These are phyloP conservation scores for Cajanus cajan DNA, from an alignment of 306 rosid species.

Conservation along the genomic window DNA sequence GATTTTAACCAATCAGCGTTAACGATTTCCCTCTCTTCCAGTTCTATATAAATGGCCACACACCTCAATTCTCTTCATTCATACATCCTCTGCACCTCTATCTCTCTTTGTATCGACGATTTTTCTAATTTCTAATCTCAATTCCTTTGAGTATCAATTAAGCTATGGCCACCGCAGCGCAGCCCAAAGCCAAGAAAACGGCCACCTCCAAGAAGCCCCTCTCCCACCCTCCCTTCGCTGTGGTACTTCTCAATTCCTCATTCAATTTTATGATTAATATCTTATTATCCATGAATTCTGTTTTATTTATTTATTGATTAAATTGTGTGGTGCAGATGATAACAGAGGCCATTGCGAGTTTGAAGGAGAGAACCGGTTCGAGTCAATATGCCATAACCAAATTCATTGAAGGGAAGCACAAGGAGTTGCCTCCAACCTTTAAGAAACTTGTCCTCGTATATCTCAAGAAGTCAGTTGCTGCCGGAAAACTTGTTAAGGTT, in stretches of 20 bases:
- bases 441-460: slow-evolving; percentile 65
- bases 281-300: neutral
- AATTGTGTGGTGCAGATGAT: slow-evolving; percentile 56
- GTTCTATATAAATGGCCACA: slow-evolving; percentile 18
- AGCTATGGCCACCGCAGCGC: slow-evolving; percentile 22
- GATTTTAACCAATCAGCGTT: slow-evolving; percentile 52
- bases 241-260: slow-evolving; percentile 36
- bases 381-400: slow-evolving; percentile 88
- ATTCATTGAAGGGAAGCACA: slow-evolving; percentile 76
- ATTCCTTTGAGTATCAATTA: neutral
- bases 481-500: slow-evolving; percentile 68
- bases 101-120: neutral
- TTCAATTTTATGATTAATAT: neutral
- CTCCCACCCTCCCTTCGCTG: slow-evolving; percentile 67
- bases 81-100: neutral
- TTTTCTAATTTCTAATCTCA: too few relatives aligned
- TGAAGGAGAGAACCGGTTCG: slow-evolving; percentile 88
- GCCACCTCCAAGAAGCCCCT: slow-evolving; percentile 30
- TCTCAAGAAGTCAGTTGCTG: slow-evolving; percentile 70
- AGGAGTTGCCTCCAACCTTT: slow-evolving; percentile 58
- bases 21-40: slow-evolving; percentile 23
- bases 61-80: neutral
- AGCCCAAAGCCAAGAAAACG: slow-evolving; percentile 34
- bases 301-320: neutral
- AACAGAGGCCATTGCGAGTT: slow-evolving; percentile 60